Percentiles rank a stretch among this genome's conserved stretches.
Evolutionary conservation across 176 grass and related monocot genomes (phyloP).

Genomic region (Bonia amplexicaulis): DNA sequence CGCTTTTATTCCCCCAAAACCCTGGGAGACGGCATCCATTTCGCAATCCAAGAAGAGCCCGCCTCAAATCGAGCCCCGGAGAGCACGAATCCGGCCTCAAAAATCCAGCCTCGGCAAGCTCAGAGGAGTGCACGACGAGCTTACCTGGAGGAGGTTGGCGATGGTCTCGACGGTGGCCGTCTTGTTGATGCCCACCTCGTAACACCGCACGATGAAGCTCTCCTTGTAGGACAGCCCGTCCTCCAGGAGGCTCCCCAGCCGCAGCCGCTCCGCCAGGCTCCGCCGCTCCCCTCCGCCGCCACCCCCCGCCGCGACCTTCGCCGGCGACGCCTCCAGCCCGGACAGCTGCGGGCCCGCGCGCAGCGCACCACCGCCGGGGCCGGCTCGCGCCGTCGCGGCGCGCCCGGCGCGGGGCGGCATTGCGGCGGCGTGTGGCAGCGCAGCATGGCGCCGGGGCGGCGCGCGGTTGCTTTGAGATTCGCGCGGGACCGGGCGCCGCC

Average conservation of each 20-base stretch:
- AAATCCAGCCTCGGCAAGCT: neutral
- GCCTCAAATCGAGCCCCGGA: neutral
- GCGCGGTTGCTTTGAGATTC: neutral
- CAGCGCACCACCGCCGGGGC: slow-evolving; percentile 12
- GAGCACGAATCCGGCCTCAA: neutral
- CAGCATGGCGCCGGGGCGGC: slow-evolving; percentile 22
- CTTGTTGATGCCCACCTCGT: slow-evolving; percentile 96
- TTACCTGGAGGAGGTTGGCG: slow-evolving; percentile 91
- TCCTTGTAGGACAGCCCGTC: slow-evolving; percentile 91
- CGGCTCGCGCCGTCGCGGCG: neutral
- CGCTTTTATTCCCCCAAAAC: neutral
- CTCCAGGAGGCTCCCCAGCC: slow-evolving; percentile 77
- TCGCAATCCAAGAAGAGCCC: neutral
- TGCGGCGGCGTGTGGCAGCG: slow-evolving; percentile 48
- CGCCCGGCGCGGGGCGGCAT: slow-evolving; percentile 35
- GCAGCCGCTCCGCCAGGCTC: slow-evolving; percentile 62
- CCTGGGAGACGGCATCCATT: neutral
- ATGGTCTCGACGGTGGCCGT: slow-evolving; percentile 95
- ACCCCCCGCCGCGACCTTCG: neutral
- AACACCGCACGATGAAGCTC: slow-evolving; percentile 82
- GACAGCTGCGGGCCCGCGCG: slow-evolving; percentile 8
- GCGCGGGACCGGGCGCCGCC: neutral
- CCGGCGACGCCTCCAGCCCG: slow-evolving; percentile 24
- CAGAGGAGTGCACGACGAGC: neutral
- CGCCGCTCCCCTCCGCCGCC: neutral